Base-by-base conservation (phyloP, 441 rosid species). In the Populus hybrid region DNA sequence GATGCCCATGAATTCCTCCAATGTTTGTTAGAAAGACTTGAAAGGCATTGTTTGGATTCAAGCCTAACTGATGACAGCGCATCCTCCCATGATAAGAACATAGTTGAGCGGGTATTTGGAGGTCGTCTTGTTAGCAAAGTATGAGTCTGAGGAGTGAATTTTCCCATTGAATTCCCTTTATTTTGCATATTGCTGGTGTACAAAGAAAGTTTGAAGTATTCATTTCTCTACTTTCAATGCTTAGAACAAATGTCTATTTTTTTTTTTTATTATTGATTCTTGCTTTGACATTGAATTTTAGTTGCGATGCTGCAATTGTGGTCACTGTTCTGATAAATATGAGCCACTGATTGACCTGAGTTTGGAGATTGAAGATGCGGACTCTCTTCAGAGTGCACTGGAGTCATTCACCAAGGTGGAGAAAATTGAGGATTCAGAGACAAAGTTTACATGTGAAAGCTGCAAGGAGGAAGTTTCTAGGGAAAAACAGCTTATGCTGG, bases 1-100 rank as follows among this genome's bases (percentile, higher is more conserved):
- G 98, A 93, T 74, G 98, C 98, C 12, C 98, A 93, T 74, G 98
- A 93, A 82, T 92, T 90, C 70, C 89, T 90, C 40, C 95, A 91
- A 12, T 87, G 90, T 64, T 81, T 93, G 80, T 80, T 93, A 79
- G 94, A 90, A 80, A 89, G 85, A 84, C 86, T 93, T 16, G 94
- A 91, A 77, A 85, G 79, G 68, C 88, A 93, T 38, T 87, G 89
- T 84, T 75, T 88, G 71, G 80, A 85, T 76, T 80, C 82, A 21
- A 79, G 70, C 78, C 69, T 72, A 59, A 70, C 10, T 42, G 81
- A 50, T 75, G 80, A 68, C 32, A 8, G 42, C 75, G 64, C 75
- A 70, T 71, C 86, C 53, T 78, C 88, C 59, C 80, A 77, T 67
- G 81, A 80, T 57, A 71, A 23, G 66, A 90, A 90, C 86, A 57